Conservation (phyloP, 2,329 filamentous ascomycete genomes). For the Fusarium sacchari region DNA sequence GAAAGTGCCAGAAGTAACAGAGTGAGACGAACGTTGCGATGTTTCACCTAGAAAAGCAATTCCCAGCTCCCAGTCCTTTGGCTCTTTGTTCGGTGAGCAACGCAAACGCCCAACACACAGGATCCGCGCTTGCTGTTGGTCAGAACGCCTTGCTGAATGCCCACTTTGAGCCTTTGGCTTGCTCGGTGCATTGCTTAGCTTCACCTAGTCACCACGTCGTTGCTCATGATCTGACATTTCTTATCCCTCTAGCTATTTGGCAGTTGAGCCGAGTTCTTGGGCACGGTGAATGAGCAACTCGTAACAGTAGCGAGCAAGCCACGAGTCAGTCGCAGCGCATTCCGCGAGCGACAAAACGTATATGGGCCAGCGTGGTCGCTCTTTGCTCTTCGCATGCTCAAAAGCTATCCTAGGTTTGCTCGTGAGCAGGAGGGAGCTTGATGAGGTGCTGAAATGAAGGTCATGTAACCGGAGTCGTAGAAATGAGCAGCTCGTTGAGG, state of each 20-base stretch:
- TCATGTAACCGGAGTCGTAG: background rate
- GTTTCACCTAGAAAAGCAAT: too few species aligned
- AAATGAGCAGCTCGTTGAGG: too few species aligned
- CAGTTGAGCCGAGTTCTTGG: fast-evolving
- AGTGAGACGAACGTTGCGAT: background rate
- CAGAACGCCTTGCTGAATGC: background rate
- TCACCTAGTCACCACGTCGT: fast-evolving
- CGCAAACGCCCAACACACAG: fast-evolving
- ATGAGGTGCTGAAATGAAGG: background rate
- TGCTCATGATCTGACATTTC: background rate
- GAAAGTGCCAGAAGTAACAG: background rate
- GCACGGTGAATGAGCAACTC: background rate
- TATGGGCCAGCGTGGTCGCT: fast-evolving
- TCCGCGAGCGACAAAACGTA: too few species aligned
- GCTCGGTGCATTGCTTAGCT: background rate
- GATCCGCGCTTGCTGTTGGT: background rate
- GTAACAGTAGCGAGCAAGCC: background rate
- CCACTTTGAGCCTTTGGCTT: background rate
- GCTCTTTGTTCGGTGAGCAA: background rate
- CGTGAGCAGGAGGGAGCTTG: background rate
- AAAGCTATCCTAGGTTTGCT: fast-evolving
- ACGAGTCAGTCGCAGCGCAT: too few species aligned
- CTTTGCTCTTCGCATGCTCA: background rate
- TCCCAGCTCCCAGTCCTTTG: fast-evolving
- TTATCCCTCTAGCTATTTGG: fast-evolving